Base-by-base conservation (phyloP, 768 basidiomycete genomes). In the Lanmaoa rubissima region DNA sequence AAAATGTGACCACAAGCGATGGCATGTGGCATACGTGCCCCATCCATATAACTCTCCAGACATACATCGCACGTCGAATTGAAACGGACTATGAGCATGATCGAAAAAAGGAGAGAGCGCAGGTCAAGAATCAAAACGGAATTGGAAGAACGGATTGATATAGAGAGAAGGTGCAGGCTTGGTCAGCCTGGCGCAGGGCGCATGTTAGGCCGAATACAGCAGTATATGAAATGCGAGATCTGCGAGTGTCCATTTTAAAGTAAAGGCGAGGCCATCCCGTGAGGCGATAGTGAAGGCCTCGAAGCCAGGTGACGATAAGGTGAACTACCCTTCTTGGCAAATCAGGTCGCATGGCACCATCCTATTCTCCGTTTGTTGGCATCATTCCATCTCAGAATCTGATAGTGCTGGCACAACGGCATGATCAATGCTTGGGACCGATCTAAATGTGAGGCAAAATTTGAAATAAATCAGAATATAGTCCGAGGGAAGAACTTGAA, bases 11-110 rank as follows among this genome's bases (percentile, higher is more conserved):
- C 61, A 13, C 57, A 63, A 3, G 40, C 2, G 34, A 63, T 53
- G 38, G 48, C 51, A 31, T 59, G 51, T 4, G 61, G 61, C 0
- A 48, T 17, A 3, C 38, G 34, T 19, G 17, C 38, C 28, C 1
- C 57, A 12, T 49, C 51, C 53, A 24, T 34, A 9, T 40, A 63
- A 8, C 1, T 54, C 21, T 60, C 62, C 49, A 52, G 54, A 41
- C 58, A 64, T 1, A 64, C 26, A 19, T 63, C 61, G 35, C 61
- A 63, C 16, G 44, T 45, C 39, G 62, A 64, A 26, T 57, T 38
- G 1, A 52, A 47, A 46, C n/a, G 12, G 31, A 60, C 34, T n/a
- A 52, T 42, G 16, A 64, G 55, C 61, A 64, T 63, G 41, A 19
- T 19, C 4, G 21, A 44, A n/a, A 12, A 16, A 1, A 11, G 34